These are phyloP conservation scores for Fraxinus excelsior DNA, from an alignment of 257 asterid species.

Conservation along the genomic window DNA sequence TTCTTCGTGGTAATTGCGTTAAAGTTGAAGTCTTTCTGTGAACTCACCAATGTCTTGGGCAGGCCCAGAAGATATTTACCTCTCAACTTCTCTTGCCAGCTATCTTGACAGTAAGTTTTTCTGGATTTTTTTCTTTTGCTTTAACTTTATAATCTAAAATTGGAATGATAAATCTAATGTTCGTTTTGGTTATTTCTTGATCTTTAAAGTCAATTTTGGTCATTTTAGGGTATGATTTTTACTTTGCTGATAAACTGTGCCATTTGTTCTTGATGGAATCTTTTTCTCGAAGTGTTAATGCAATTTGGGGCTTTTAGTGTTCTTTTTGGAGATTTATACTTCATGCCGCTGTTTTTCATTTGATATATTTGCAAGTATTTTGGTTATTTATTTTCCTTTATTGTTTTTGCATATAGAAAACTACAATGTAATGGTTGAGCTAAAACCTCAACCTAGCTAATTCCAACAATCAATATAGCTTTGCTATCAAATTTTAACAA, in stretches of 20 bases:
- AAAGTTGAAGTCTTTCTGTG: slow-evolving; percentile 35
- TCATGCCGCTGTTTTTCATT: background rate
- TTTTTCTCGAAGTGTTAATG: too few relatives aligned
- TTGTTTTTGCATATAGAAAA: too few relatives aligned
- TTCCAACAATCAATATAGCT: too few relatives aligned
- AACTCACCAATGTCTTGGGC: slow-evolving; percentile 89
- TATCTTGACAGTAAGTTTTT: slow-evolving; percentile 86
- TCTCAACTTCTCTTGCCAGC: slow-evolving; percentile 96
- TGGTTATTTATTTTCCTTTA: background rate
- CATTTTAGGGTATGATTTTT: background rate
- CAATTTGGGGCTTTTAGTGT: background rate
- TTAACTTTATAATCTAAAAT: background rate
- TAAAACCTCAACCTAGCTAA: too few relatives aligned
- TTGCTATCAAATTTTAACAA: too few relatives aligned
- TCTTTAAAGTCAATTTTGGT: background rate
- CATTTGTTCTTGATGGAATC: background rate
- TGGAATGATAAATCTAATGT: background rate
- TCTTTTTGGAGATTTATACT: background rate
- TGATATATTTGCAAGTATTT: background rate
- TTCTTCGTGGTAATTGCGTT: slow-evolving; percentile 44
- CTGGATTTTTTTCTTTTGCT: background rate
- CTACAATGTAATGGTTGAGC: too few relatives aligned
- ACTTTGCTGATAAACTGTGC: background rate
- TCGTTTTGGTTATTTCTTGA: background rate
- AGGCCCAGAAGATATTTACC: slow-evolving; percentile 86